Percentiles rank a stretch among this genome's conserved stretches.
These are phyloP conservation scores for Euphorbia celastroides DNA, from an alignment of 441 rosid species.

Conservation along the genomic window DNA sequence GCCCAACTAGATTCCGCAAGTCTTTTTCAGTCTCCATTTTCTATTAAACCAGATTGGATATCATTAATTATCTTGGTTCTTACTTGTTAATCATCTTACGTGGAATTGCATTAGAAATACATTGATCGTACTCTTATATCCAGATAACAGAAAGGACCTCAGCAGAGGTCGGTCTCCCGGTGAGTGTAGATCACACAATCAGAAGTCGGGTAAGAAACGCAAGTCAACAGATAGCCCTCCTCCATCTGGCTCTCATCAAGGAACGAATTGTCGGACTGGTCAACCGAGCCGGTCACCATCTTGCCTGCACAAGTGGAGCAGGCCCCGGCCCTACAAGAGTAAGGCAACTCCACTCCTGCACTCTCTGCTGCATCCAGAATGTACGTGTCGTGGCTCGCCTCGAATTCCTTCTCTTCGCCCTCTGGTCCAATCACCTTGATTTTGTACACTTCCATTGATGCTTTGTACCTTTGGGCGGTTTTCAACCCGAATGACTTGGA, in stretches of 20 bases:
- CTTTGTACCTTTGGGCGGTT: slow-evolving; percentile 32
- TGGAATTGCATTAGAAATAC: too few species aligned
- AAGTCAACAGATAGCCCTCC: slow-evolving; percentile 64
- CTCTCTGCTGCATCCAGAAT: slow-evolving; percentile 72
- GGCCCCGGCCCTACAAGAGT: slow-evolving; percentile 85
- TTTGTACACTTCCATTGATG: slow-evolving; percentile 56
- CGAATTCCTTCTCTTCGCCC: slow-evolving; percentile 51
- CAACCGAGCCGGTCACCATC: slow-evolving; percentile 49
- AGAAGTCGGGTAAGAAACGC: slow-evolving; percentile 58
- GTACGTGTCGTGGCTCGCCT: slow-evolving; percentile 54
- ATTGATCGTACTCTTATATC: too few species aligned
- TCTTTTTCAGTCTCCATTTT: too few species aligned
- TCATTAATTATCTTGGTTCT: too few species aligned
- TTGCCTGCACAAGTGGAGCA: slow-evolving; percentile 83
- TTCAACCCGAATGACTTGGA: slow-evolving; percentile 29
- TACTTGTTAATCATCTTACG: too few species aligned
- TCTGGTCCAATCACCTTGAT: slow-evolving; percentile 70
- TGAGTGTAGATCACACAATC: slow-evolving; percentile 80
- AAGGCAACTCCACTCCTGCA: slow-evolving; percentile 79
- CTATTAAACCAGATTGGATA: too few species aligned
- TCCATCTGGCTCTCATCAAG: slow-evolving; percentile 50
- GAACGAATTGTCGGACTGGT: slow-evolving; percentile 80
- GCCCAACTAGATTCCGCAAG: too few species aligned
- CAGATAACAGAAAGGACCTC: too few species aligned
- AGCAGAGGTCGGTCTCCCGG: slow-evolving; percentile 70